A percentile compares a stretch with the other conserved stretches of the same genome.
Evolutionary conservation across 2,329 filamentous ascomycete genomes (phyloP).

Genomic region (Trichoderma simmonsii): DNA sequence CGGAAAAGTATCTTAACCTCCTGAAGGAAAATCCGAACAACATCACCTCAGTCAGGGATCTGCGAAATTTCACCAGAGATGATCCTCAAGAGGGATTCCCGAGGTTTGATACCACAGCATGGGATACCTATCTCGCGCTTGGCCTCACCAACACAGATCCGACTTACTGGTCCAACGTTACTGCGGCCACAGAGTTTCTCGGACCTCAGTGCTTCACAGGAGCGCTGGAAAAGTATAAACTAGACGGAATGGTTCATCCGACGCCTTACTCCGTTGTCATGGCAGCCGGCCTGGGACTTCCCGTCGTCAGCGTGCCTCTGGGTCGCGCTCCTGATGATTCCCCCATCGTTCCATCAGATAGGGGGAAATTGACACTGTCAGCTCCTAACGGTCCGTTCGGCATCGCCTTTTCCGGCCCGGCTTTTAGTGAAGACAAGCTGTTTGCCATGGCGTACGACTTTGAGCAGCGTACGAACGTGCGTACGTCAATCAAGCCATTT

Average conservation of each 20-base stretch:
- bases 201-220: background rate
- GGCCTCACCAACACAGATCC: background rate
- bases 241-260: background rate
- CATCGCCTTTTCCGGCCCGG: slow-evolving; percentile 58
- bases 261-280: background rate
- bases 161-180: slow-evolving; percentile 5
- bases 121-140: background rate
- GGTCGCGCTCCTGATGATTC: background rate
- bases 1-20: background rate
- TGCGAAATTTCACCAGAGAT: background rate
- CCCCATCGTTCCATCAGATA: slow-evolving; percentile 39
- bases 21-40: background rate
- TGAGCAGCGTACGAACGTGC: slow-evolving; percentile 53
- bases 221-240: background rate
- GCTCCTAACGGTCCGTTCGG: slow-evolving; percentile 60
- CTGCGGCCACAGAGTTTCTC: background rate
- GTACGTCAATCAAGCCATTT: slow-evolving; percentile 29
- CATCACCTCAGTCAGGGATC: background rate
- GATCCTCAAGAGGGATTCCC: background rate
- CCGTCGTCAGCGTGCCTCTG: background rate
- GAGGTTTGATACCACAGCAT: background rate
- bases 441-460: slow-evolving; percentile 66
- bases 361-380: slow-evolving; percentile 49
- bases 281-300: background rate
- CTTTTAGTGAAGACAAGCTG: slow-evolving; percentile 59